These are phyloP conservation scores for Arachnopeziza araneosa DNA, from an alignment of 2,329 filamentous ascomycete species.

Conservation along the genomic window DNA sequence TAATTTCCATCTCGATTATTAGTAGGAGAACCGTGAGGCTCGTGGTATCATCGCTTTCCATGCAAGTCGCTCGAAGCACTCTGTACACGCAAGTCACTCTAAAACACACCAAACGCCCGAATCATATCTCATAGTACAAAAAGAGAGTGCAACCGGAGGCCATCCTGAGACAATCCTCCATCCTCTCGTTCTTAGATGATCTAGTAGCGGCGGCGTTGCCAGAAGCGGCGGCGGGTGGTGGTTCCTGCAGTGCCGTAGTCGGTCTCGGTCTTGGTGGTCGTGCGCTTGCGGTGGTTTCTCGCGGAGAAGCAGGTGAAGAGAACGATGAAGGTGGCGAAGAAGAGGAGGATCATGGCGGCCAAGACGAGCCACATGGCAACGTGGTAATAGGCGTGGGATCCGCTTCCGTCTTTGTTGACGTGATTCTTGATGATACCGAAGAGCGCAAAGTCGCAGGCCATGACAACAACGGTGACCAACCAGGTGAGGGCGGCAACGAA, in stretches of 20 bases:
- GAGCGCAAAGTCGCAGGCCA: conserved; percentile 52
- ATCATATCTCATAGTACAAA: too few relatives aligned
- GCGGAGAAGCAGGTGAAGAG: conserved; percentile 57
- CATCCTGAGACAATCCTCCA: neutral
- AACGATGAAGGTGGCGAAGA: conserved; percentile 51
- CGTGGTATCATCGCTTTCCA: too few relatives aligned
- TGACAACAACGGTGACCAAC: conserved; percentile 41
- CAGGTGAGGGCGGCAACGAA: conserved; percentile 45
- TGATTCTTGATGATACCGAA: conserved; percentile 49
- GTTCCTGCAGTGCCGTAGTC: neutral
- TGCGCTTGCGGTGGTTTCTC: conserved; percentile 15
- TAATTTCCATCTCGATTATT: too few relatives aligned
- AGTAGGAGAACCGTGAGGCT: too few relatives aligned
- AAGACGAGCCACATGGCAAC: conserved; percentile 55
- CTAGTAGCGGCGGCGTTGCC: neutral
- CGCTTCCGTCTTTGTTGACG: conserved; percentile 41
- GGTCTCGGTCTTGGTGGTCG: neutral
- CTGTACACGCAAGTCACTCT: too few relatives aligned
- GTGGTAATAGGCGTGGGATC: conserved; percentile 44
- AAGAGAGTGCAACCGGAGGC: neutral
- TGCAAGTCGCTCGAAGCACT: too few relatives aligned
- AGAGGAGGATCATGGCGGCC: conserved; percentile 47
- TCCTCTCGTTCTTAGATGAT: neutral
- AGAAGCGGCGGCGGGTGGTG: neutral
- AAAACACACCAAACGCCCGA: too few relatives aligned